Evolutionary conservation across 1,284 basidiomycete species (phyloP).

Genomic region (Pseudozyma sp.): DNA sequence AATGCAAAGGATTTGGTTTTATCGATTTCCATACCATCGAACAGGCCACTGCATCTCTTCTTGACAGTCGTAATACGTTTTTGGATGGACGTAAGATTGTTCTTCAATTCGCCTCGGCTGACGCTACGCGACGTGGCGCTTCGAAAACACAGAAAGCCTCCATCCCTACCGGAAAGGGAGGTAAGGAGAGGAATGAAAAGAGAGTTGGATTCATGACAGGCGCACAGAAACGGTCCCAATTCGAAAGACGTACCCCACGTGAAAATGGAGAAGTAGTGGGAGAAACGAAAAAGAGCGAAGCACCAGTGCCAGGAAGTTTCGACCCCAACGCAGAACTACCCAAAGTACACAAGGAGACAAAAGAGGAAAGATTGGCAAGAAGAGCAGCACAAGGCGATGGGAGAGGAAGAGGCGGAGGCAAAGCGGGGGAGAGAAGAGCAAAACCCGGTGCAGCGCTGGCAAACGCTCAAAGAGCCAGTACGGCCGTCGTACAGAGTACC

Average conservation of each 20-base stretch:
- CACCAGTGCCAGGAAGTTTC: slow-evolving; percentile 61
- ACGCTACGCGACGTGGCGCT: slow-evolving; percentile 75
- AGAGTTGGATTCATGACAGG: slow-evolving; percentile 23
- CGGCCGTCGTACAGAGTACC: slow-evolving; percentile 81
- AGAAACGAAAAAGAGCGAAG: background rate
- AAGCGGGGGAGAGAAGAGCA: slow-evolving; percentile 71
- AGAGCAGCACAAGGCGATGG: background rate
- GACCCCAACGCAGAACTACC: slow-evolving; percentile 49
- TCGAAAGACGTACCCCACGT: background rate
- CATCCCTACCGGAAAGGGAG: background rate
- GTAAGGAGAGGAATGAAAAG: slow-evolving; percentile 5
- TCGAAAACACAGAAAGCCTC: slow-evolving; percentile 23
- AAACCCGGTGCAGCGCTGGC: slow-evolving; percentile 92
- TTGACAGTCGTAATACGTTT: slow-evolving; percentile 85
- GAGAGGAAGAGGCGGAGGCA: no score
- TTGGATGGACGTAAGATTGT: slow-evolving; percentile 85
- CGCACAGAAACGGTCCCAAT: slow-evolving; percentile 2
- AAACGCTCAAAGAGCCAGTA: slow-evolving; percentile 84
- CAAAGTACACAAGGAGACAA: slow-evolving; percentile 55
- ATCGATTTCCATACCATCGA: slow-evolving; percentile 86
- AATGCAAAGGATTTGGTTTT: slow-evolving; percentile 94
- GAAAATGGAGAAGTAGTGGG: background rate
- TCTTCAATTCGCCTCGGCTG: slow-evolving; percentile 87
- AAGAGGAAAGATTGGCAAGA: slow-evolving; percentile 39
- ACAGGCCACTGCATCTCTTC: slow-evolving; percentile 83